A percentile compares a stretch with the other conserved stretches of the same genome.
Conservation (phyloP, 2,329 filamentous ascomycete species). For the Didymella exigua region DNA sequence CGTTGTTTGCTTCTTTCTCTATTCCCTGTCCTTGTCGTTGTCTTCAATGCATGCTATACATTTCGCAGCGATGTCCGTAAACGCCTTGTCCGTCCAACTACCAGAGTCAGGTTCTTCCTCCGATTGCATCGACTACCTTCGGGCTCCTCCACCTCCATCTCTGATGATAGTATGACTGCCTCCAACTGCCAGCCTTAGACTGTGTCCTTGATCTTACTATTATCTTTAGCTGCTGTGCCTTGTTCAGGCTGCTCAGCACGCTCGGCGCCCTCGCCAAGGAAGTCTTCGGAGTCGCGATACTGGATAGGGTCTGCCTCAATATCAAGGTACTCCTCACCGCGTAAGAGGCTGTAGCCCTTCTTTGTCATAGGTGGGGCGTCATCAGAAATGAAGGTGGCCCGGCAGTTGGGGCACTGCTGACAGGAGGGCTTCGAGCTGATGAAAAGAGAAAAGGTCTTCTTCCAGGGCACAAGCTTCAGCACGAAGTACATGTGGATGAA, state of each 20-base stretch:
- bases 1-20: not conserved
- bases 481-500: slow-evolving; percentile 13
- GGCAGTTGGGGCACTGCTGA: slow-evolving; percentile 15
- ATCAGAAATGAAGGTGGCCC: slow-evolving; percentile 2
- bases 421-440: not conserved
- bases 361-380: not conserved
- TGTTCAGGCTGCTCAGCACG: slow-evolving; percentile 10
- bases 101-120: not conserved
- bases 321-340: slow-evolving; percentile 16
- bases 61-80: not conserved
- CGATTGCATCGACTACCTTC: not conserved
- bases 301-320: slow-evolving; percentile 10
- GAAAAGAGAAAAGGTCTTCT: not conserved
- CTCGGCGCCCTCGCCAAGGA: slow-evolving; percentile 11
- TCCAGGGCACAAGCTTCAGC: not conserved
- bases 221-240: not conserved
- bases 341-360: slow-evolving; percentile 17
- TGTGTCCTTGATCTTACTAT: slow-evolving; percentile 1
- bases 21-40: not conserved
- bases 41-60: not conserved
- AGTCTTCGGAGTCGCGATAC: slow-evolving; percentile 16
- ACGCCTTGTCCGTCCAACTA: not conserved
- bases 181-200: not conserved
- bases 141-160: not conserved
- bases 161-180: not conserved